Base-by-base conservation (phyloP, 1,139 yeast species). In the Kodamaea anthophila region DNA sequence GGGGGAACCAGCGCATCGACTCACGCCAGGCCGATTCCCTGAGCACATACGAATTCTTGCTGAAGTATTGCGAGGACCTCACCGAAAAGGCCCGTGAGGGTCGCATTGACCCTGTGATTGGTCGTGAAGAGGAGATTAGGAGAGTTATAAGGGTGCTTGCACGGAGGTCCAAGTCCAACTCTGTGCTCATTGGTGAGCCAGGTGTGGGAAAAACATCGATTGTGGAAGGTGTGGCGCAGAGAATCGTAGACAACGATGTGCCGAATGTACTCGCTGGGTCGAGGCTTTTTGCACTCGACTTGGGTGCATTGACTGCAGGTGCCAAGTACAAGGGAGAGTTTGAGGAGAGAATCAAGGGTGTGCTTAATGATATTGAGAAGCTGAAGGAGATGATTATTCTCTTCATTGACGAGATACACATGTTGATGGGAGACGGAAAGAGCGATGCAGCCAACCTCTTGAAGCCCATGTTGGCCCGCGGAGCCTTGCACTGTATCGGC, bases 171-270 rank as follows among this genome's bases (percentile, higher is more conserved):
- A 91, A 91, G 60, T 87, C 96, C 4, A 93, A 93, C 51, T 95
- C 98, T 9, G 91, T 94, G 43, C 65, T 91, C 42, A 86, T 91
- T 49, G 99, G 99, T 69, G 97, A 91, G 50, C 96, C 98, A 19
- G 99, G 99, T 74, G 96, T 91, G 31, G 99, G 99, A 69, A 91
- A 91, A 62, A 93, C 98, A 21, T 84, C 95, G 13, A 88, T 91
- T 47, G 95, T 88, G 30, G 99, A 91, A 65, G 98, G 98, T 44
- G 96, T 91, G 35, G 97, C 98, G 10, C 97, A 91, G 60, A 74
- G 98, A 61, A 87, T 91, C 41, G 79, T 91, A 38, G 96, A 91
- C 49, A 86, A 85, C 36, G 99, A 91, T 58, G 95, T 93, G 11
- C 98, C 98, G 25, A 74, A 78, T 28, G 83, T 88, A 38, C 69